Evolutionary conservation across 192 early-diverging fungal species (phyloP), one percentile per base, ranked within the genome.

Genomic region (Linnemannia exigua): DNA sequence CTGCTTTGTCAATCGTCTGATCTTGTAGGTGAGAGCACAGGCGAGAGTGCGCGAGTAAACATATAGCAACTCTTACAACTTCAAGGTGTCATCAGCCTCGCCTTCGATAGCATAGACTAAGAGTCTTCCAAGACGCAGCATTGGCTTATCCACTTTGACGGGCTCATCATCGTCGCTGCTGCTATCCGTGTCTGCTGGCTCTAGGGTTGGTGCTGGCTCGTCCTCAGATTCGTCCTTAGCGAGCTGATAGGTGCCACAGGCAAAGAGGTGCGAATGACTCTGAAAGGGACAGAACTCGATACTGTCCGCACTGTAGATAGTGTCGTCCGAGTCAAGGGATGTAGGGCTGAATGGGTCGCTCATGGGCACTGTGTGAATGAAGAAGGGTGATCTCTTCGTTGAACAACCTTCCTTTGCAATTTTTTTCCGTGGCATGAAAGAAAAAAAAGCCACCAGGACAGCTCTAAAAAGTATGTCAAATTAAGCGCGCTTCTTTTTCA

Each of bases 181-280:
- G 31, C n/a, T n/a, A n/a, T 89, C 67, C 25, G 87, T 67, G 50
- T 46, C 82, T 20, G 77, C 51, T 38, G 20, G 9, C 19, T n/a
- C 44, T 17, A 20, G 36, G 36, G n/a, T 31, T 63, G 69, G 48
- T 20, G 36, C 72, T 28, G 73, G 6, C 17, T 41, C 61, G 25
- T 88, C 80, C 63, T 80, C 80, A 9, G 77, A 48, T 38, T 81
- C 79, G 50, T 89, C 83, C 37, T 90, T 87, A 1, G 87, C 79
- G 6, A 96, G 83, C 81, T 96, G 92, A 76, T 96, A 96, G 0
- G 95, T 96, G 11, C 95, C 95, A 69, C 94, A 92, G 16, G 91
- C 90, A 25, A 95, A 87, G 51, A 91, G 89, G 25, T 91, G 73
- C 11, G 70, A 48, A 70, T 88, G 71, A 28, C 84, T 84, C 22